Evolutionary conservation across 2,329 filamentous ascomycete genomes (phyloP).

Genomic region (Hymenoscyphus albidus): DNA sequence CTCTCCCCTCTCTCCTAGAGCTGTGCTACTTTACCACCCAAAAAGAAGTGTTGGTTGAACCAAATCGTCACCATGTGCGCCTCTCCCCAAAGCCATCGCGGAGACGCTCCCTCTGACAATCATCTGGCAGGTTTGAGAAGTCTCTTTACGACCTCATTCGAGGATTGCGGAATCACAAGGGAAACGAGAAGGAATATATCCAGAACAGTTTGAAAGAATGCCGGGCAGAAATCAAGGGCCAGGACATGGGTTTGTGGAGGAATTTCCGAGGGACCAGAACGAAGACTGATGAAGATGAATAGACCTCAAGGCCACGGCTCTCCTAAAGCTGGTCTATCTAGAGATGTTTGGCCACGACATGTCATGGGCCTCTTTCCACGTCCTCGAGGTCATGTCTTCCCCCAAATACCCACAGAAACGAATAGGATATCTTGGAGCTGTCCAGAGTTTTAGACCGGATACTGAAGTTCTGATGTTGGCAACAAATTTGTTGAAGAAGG

Average conservation of each 20-base stretch:
- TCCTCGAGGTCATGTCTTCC: conserved; percentile 98
- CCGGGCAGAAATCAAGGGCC: conserved; percentile 82
- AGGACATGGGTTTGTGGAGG: conserved; percentile 74
- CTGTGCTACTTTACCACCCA: neutral
- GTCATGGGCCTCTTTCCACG: conserved; percentile 98
- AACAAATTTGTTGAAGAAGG: conserved; percentile 95
- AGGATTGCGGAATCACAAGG: conserved; percentile 92
- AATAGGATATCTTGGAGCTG: conserved; percentile 89
- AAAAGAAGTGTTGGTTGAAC: neutral
- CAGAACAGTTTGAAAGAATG: conserved; percentile 93
- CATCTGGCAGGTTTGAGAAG: conserved; percentile 82
- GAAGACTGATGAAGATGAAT: conserved; percentile 19
- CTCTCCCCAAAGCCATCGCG: conserved; percentile 5
- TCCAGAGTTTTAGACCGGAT: conserved; percentile 92
- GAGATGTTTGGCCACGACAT: conserved; percentile 99
- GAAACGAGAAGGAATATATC: conserved; percentile 91
- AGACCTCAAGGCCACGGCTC: conserved; percentile 94
- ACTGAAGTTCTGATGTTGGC: conserved; percentile 97
- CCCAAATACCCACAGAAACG: conserved; percentile 92
- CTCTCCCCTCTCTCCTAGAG: neutral
- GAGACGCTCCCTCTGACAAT: conserved; percentile 2
- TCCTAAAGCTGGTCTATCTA: conserved; percentile 93
- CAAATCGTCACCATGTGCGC: conserved; percentile 13
- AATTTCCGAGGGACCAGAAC: neutral
- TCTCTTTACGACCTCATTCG: conserved; percentile 98